Base-by-base conservation (phyloP, 768 basidiomycete species). In the Leccinum truebloodii region DNA sequence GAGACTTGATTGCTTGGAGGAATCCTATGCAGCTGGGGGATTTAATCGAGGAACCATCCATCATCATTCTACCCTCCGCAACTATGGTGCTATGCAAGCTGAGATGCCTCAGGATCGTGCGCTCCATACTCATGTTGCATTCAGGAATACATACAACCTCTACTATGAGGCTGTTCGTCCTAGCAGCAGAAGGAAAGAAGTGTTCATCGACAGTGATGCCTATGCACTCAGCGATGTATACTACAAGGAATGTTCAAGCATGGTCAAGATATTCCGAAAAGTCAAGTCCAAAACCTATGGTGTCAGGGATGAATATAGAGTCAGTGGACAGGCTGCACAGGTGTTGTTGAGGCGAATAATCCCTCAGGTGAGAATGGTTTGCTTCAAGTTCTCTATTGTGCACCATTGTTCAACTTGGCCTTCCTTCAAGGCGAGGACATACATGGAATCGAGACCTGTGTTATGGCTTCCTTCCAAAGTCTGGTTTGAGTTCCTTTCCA, bases 121-220 rank as follows among this genome's bases (percentile, higher is more conserved):
- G 0, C 37, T 41, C 1, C 58, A 62, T 2, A 63, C 56, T 0
- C 67, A 69, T 12, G 12, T 66, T 2, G 30, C 55, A 1, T 69
- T 68, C 50, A 8, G 51, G 28, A 67, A 26, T 34, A 52, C 63
- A 4, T 69, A 69, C 58, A 68, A 68, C 7, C 61, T 68, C 8
- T 52, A 46, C 13, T 68, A 67, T 52, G 62, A 69, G 39, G 59
- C 39, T 0, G 28, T 65, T 3, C 34, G 39, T 3, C 49, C 65
- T 3, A 56, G 51, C 53, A 52, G 59, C 54, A 65, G 60, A 26
- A 22, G 3, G 3, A 59, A 59, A 5, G 22, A 20, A 4, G 1
- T 13, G 10, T 24, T 48, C 3, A 7, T 20, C 4, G 22, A 48
- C 46, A 48, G 46, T 6, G 22, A 48, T 20, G 60, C 59, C 37